Percentiles rank a stretch among this genome's conserved stretches.
These are phyloP conservation scores for Psilocybe mexicana DNA, from an alignment of 1,284 basidiomycete species.

Conservation along the genomic window DNA sequence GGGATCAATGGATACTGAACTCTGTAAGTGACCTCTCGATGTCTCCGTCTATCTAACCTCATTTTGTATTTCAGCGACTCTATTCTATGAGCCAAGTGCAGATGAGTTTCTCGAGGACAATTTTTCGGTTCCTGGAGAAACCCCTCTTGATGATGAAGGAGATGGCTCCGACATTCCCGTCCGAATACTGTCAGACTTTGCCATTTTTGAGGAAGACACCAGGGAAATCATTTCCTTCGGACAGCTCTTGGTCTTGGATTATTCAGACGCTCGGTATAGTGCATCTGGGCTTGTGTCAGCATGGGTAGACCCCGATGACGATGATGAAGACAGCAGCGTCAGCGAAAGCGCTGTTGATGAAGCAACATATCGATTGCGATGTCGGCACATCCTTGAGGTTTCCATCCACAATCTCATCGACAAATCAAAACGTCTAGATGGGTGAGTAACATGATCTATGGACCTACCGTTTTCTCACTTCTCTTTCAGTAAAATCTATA, in stretches of 20 bases:
- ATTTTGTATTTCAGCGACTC: not conserved
- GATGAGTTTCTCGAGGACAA: constrained; percentile 40
- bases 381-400: constrained; percentile 48
- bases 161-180: constrained; percentile 44
- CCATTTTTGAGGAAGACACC: constrained; percentile 43
- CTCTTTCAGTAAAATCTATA: constrained; percentile 39
- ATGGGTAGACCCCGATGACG: constrained; percentile 27
- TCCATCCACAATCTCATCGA: constrained; percentile 38
- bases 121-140: constrained; percentile 40
- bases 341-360: constrained; percentile 15
- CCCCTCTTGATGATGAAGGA: constrained; percentile 27
- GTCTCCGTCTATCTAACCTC: not conserved
- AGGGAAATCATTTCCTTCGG: constrained; percentile 38
- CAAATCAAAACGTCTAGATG: constrained; percentile 16
- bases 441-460: constrained; percentile 10
- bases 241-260: constrained; percentile 33
- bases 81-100: constrained; percentile 23
- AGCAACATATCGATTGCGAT: constrained; percentile 36
- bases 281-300: constrained; percentile 37
- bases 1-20: not conserved
- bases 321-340: constrained; percentile 13
- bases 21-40: not conserved
- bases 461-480: not conserved
- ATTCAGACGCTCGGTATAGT: constrained; percentile 23
- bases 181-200: constrained; percentile 50